These are phyloP conservation scores for Aspergillus texensis DNA, from an alignment of 2,329 filamentous ascomycete species.

Conservation along the genomic window DNA sequence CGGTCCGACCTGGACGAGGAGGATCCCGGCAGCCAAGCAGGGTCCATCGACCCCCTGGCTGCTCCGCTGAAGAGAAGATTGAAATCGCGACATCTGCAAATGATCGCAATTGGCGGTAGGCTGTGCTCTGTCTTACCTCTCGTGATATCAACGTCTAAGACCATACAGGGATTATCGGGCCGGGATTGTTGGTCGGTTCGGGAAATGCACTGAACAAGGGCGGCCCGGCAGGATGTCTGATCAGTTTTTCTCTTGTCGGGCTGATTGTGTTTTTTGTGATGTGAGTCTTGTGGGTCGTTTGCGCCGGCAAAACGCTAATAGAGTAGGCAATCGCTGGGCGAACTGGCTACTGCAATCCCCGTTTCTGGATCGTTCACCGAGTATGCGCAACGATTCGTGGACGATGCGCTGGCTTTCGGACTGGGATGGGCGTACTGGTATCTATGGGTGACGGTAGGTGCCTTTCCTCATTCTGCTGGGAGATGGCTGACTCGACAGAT, in stretches of 20 bases:
- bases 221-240: constrained; percentile 71
- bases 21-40: constrained; percentile 6
- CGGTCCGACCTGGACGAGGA: constrained; percentile 4
- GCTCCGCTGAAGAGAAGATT: constrained; percentile 50
- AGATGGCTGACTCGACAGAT: constrained; percentile 18
- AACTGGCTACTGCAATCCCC: constrained; percentile 73
- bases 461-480: not conserved
- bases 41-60: constrained; percentile 20
- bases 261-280: constrained; percentile 62
- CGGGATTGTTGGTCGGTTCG: constrained; percentile 71
- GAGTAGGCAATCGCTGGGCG: constrained; percentile 71
- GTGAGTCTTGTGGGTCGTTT: constrained; percentile 21
- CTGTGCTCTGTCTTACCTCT: not conserved
- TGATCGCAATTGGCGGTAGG: constrained; percentile 63
- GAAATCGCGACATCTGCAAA: constrained; percentile 63
- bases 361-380: constrained; percentile 72
- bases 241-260: constrained; percentile 73
- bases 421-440: constrained; percentile 72
- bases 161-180: constrained; percentile 62
- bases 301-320: constrained; percentile 45
- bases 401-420: constrained; percentile 69
- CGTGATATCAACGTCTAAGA: constrained; percentile 25
- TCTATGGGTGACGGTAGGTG: constrained; percentile 45
- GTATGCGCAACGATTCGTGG: constrained; percentile 70
- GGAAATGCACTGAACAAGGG: constrained; percentile 69